Percentiles rank a stretch among this genome's conserved stretches.
Evolutionary conservation across 2,329 filamentous ascomycete species (phyloP).

Genomic region (Neodidymelliopsis sp.): DNA sequence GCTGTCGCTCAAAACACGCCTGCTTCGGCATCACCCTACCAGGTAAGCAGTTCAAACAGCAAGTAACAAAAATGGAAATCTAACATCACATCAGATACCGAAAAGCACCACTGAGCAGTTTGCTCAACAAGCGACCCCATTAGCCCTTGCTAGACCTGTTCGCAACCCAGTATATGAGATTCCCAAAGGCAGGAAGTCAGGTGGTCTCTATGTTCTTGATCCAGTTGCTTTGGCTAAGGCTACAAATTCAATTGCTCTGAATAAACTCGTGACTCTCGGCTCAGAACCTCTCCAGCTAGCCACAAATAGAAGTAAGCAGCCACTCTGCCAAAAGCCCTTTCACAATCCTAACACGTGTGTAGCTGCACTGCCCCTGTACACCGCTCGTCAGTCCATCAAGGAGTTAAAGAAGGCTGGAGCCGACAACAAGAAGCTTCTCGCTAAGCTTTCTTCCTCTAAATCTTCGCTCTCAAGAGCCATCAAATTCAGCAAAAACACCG

Average conservation of each 20-base stretch:
- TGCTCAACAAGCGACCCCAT: conserved; percentile 27
- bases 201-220: conserved; percentile 53
- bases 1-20: conserved; percentile 27
- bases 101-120: conserved; percentile 39
- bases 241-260: conserved; percentile 54
- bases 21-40: conserved; percentile 34
- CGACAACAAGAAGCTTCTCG: conserved; percentile 51
- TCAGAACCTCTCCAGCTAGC: conserved; percentile 51
- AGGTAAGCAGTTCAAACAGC: conserved; percentile 31
- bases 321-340: conserved; percentile 2
- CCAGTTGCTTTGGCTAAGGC: conserved; percentile 51
- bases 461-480: conserved; percentile 28
- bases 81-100: conserved; percentile 33
- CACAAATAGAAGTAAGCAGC: conserved; percentile 54
- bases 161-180: conserved; percentile 43
- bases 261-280: conserved; percentile 55
- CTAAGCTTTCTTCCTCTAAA: conserved; percentile 39
- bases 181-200: conserved; percentile 46
- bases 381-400: conserved; percentile 54
- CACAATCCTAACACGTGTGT: conserved; percentile 28
- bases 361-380: conserved; percentile 54
- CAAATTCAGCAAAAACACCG: conserved; percentile 24
- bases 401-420: conserved; percentile 54
- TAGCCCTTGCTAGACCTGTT: conserved; percentile 29
- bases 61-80: not conserved